Percentiles rank a stretch among this genome's conserved stretches.
phyloP scores from a whole-genome alignment of 768 basidiomycete genomes.

The Serendipita indica region DNA sequence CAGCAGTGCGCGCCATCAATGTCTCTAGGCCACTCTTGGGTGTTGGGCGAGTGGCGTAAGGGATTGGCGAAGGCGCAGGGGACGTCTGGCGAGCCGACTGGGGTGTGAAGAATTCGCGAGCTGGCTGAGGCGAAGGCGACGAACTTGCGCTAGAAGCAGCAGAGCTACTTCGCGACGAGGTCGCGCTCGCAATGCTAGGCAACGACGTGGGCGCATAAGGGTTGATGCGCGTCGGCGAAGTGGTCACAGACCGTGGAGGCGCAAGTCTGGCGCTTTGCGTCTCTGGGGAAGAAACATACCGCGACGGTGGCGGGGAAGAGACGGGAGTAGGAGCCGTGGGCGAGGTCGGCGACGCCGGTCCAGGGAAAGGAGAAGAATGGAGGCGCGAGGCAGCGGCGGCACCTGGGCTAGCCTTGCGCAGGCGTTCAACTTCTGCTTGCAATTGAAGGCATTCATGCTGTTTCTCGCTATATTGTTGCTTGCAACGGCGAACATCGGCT shows the following conservation, averaged over 20 bases:
- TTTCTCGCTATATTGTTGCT: neutral
- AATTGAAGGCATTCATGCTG: neutral
- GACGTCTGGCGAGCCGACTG: conserved; percentile 1
- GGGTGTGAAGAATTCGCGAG: conserved; percentile 1
- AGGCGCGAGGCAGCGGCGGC: conserved; percentile 9
- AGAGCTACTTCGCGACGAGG: neutral
- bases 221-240: neutral
- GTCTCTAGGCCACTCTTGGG: conserved; percentile 8
- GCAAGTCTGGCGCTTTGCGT: neutral
- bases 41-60: conserved; percentile 4
- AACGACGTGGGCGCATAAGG: neutral
- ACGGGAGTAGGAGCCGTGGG: neutral
- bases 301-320: neutral
- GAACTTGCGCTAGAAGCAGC: conserved; percentile 4
- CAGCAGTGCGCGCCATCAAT: neutral
- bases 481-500: conserved; percentile 31
- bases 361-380: neutral
- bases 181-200: conserved; percentile 6
- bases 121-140: neutral
- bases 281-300: neutral
- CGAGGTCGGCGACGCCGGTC: neutral
- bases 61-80: neutral
- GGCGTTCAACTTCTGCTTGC: conserved; percentile 36
- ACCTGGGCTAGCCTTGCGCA: conserved; percentile 11
- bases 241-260: conserved; percentile 6